phyloP scores from a whole-genome alignment of 2,329 filamentous ascomycete genomes.

The Hypoxylon sp. region DNA sequence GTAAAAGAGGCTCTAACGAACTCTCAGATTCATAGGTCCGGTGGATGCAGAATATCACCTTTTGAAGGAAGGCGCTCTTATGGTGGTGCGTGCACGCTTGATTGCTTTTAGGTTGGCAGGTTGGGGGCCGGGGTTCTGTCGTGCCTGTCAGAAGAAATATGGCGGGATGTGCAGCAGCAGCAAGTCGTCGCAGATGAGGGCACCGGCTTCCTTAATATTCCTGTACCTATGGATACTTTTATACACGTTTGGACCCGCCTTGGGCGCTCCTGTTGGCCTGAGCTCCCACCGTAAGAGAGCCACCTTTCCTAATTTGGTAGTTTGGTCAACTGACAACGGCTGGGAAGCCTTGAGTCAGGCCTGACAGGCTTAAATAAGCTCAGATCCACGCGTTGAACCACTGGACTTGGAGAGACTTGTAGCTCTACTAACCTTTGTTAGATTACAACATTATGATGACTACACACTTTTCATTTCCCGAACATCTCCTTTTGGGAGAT shows the following conservation, averaged over 20 bases:
- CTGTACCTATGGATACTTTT: conserved; percentile 49
- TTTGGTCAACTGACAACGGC: conserved; percentile 31
- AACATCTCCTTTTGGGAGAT: not conserved
- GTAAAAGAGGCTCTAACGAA: conserved; percentile 29
- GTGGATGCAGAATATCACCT: conserved; percentile 32
- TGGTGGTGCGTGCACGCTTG: conserved; percentile 39
- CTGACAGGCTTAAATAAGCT: conserved; percentile 40
- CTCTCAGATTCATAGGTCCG: conserved; percentile 25
- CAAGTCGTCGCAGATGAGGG: conserved; percentile 45
- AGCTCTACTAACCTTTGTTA: conserved; percentile 24
- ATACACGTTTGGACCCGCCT: conserved; percentile 47
- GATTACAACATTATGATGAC: conserved; percentile 42
- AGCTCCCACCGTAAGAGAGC: conserved; percentile 38
- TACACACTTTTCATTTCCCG: conserved; percentile 7
- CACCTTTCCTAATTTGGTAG: conserved; percentile 41
- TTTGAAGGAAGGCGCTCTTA: conserved; percentile 8
- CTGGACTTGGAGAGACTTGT: conserved; percentile 28
- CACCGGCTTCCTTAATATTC: conserved; percentile 48
- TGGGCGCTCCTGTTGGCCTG: conserved; percentile 41
- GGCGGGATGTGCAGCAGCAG: conserved; percentile 46
- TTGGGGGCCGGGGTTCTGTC: conserved; percentile 33
- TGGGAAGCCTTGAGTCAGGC: conserved; percentile 38
- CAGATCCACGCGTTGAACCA: conserved; percentile 40
- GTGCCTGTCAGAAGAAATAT: conserved; percentile 43
- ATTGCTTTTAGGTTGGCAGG: conserved; percentile 27